Base-by-base conservation (phyloP, 805 yeast genomes). In the Saccharomycopsis fodiens region DNA sequence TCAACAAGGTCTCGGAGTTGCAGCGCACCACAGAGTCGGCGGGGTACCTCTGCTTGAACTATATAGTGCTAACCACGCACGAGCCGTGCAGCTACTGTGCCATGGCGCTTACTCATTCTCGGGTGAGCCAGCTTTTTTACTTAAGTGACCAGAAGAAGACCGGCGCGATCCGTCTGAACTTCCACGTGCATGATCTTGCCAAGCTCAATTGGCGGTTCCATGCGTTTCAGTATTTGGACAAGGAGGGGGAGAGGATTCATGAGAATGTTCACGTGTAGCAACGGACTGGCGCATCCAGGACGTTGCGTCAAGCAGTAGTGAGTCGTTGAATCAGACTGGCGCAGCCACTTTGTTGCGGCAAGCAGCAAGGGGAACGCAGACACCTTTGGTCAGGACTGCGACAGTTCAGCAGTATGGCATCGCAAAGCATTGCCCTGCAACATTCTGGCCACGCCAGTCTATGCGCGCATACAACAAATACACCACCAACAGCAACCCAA, bases 71-170 rank as follows among this genome's bases (percentile, higher is more conserved):
- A 58, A 84, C 94, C 1, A 83, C 96, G 0, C 95, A 88, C 59
- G 98, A 93, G 61, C 98, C 98, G 0, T 93, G 98, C 57, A 76
- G 86, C 0, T 93, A 91, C 97, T 93, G 98, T 58, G 66, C 85
- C 4, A 93, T 93, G 98, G 97, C 97, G 0, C 67, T 93, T 35
- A 80, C 89, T 8, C 98, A 93, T 59, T 91, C 97, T 1, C 69
- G 98, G 41, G 73, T 93, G 0, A 72, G 78, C 13, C 68, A 87
- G 43, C 64, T 91, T 29, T 65, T 85, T 1, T 91, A 79, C 61
- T 53, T 84, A 15, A 64, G 66, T 34, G 65, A 73, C 2, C 71
- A 74, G 52, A 53, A 55, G 0, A 47, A 49, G 20, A 76, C 84
- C 0, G 88, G 86, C 4, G 76, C 74, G 2, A 67, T 80, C 31